Evolutionary conservation across 441 rosid genomes (phyloP).

Genomic region (Gossypium armourianum): DNA sequence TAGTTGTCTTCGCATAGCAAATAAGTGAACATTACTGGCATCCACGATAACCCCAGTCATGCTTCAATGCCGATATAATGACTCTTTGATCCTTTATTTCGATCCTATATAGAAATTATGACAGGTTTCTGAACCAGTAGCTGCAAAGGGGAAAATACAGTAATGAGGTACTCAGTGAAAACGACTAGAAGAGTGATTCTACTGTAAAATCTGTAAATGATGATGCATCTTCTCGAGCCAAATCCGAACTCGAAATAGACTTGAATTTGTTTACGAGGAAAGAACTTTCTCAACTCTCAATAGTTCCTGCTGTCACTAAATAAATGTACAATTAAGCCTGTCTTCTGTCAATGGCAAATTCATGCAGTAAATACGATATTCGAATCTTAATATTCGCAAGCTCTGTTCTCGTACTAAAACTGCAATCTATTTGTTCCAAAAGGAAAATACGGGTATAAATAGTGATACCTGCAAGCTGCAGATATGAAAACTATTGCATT

Average conservation of each 20-base stretch:
- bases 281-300: constrained; percentile 3
- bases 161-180: constrained; percentile 61
- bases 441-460: not conserved
- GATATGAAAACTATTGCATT: constrained; percentile 23
- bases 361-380: not conserved
- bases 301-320: constrained; percentile 18
- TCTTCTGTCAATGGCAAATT: not conserved
- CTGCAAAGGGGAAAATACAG: constrained; percentile 34
- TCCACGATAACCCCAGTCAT: no score
- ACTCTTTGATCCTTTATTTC: not conserved
- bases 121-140: no score
- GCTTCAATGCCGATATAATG: not conserved
- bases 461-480: constrained; percentile 18
- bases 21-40: not conserved
- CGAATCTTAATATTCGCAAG: not conserved
- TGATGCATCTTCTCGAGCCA: constrained; percentile 10
- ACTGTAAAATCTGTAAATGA: constrained; percentile 21
- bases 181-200: constrained; percentile 23
- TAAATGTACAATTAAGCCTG: constrained; percentile 13
- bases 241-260: not conserved
- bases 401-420: not conserved
- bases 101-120: not conserved
- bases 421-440: not conserved
- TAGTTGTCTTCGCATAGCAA: not conserved
- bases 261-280: not conserved